Conservation (phyloP, 148 eudicot genomes). For the Chenopodium album region DNA sequence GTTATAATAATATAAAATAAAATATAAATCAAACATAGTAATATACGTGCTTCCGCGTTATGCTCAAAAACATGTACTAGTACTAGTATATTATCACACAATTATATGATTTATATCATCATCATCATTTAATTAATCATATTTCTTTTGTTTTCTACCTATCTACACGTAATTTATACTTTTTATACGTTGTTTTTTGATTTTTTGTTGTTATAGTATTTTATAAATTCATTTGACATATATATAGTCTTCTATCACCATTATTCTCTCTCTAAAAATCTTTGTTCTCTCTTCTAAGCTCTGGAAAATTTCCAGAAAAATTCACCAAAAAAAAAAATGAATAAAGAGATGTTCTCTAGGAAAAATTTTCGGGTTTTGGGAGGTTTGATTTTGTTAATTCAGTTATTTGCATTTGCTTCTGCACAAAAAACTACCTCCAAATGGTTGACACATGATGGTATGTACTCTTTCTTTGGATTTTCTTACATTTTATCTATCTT, state of each 20-base stretch:
- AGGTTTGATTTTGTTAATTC: neutral
- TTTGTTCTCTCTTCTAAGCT: neutral
- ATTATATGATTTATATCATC: neutral
- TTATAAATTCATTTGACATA: neutral
- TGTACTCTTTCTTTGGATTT: neutral
- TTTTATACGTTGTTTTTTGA: too few species aligned
- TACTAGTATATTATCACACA: neutral
- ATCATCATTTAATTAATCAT: neutral
- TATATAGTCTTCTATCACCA: neutral
- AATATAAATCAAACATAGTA: neutral
- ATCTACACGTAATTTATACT: neutral
- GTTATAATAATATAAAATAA: neutral
- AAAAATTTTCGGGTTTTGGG: neutral
- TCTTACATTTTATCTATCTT: neutral
- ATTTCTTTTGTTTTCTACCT: neutral
- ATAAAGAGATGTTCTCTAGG: neutral
- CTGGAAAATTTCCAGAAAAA: neutral
- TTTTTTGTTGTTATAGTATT: neutral
- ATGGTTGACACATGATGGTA: conserved; percentile 18
- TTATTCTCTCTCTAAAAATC: neutral
- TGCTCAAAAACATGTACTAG: neutral
- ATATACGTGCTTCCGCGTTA: neutral
- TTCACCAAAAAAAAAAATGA: neutral
- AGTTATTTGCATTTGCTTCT: neutral
- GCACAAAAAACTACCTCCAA: neutral